A percentile compares a stretch with the other conserved stretches of the same genome.
Evolutionary conservation across 139 green algal species (phyloP).

Genomic region (Nannochloris sp.): DNA sequence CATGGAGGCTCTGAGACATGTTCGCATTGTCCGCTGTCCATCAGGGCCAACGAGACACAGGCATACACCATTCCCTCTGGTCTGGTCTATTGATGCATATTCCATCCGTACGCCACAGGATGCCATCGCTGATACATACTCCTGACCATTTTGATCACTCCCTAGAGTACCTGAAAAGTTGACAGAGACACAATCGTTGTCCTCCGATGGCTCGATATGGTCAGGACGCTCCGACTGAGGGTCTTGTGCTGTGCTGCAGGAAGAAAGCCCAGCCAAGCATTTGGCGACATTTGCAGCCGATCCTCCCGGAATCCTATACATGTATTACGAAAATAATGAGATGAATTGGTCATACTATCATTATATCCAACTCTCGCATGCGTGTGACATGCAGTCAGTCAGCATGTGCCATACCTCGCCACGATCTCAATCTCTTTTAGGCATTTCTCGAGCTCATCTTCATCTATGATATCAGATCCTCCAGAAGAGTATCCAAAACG

Average conservation of each 20-base stretch:
- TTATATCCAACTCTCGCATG: too few species aligned
- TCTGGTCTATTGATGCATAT: background rate
- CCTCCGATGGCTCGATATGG: too few species aligned
- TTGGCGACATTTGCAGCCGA: conserved; percentile 69
- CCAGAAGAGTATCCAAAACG: conserved; percentile 6
- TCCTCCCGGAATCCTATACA: conserved; percentile 45
- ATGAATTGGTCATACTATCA: too few species aligned
- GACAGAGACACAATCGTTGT: background rate
- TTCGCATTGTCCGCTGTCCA: conserved; percentile 88
- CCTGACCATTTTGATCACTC: conserved; percentile 35
- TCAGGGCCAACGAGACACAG: conserved; percentile 59
- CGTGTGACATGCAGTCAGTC: too few species aligned
- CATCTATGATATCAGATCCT: conserved; percentile 16
- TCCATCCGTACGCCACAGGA: conserved; percentile 32
- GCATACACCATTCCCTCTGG: conserved; percentile 37
- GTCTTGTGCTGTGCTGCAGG: too few species aligned
- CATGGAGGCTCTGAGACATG: conserved; percentile 61
- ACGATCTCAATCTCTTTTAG: conserved; percentile 17
- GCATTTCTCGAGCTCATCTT: conserved; percentile 12
- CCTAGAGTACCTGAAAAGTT: conserved; percentile 60
- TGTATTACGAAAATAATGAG: background rate
- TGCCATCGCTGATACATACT: conserved; percentile 47
- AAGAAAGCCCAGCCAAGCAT: conserved; percentile 20
- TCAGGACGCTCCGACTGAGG: too few species aligned
- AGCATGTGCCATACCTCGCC: conserved; percentile 9